phyloP scores from a whole-genome alignment of 768 basidiomycete genomes.

The Paxillus involutus region DNA sequence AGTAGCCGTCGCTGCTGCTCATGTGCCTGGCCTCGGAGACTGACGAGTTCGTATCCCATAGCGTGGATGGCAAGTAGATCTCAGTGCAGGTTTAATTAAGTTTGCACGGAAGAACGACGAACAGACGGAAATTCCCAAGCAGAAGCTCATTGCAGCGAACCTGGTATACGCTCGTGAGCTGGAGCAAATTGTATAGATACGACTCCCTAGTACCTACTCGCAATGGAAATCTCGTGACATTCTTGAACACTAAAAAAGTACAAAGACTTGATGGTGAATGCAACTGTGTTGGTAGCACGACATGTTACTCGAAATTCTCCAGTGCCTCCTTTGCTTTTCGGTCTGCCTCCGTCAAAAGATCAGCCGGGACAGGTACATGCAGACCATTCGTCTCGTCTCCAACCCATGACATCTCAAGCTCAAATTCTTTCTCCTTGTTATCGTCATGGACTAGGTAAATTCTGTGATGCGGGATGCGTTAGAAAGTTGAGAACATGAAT shows the following conservation, averaged over 20 bases:
- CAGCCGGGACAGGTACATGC: constrained; percentile 83
- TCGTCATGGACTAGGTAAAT: constrained; percentile 98
- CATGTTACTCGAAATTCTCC: constrained; percentile 57
- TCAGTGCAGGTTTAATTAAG: constrained; percentile 64
- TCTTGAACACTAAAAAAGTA: not conserved
- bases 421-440: constrained; percentile 97
- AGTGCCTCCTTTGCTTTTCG: constrained; percentile 83
- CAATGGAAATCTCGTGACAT: not conserved
- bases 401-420: constrained; percentile 97
- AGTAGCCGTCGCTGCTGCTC: constrained; percentile 13
- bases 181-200: constrained; percentile 80
- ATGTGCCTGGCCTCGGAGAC: not conserved
- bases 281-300: constrained; percentile 20
- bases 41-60: constrained; percentile 28
- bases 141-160: constrained; percentile 77
- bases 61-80: constrained; percentile 85
- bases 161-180: constrained; percentile 82
- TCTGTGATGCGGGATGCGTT: constrained; percentile 41
- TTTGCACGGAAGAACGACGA: constrained; percentile 85
- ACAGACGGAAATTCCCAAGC: constrained; percentile 80
- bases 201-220: not conserved
- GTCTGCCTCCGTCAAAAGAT: constrained; percentile 84
- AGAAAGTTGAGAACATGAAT: constrained; percentile 1
- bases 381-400: constrained; percentile 77
- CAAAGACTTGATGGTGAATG: constrained; percentile 1